Percentiles rank a stretch among this genome's conserved stretches.
phyloP scores from a whole-genome alignment of 2,329 filamentous ascomycete species.

The Ceratocystis papillata region DNA sequence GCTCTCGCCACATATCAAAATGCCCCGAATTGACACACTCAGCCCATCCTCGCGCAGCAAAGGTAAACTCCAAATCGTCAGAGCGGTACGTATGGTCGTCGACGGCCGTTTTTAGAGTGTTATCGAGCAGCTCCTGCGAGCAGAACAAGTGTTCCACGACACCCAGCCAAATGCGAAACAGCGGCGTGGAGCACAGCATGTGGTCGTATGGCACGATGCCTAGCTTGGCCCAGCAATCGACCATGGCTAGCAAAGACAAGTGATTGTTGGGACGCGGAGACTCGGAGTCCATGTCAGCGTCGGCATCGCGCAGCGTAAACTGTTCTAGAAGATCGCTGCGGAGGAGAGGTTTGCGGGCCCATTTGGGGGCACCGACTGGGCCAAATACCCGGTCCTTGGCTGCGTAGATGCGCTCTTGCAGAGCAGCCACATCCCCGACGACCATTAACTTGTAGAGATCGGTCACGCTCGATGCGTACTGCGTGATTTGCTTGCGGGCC shows the following conservation, averaged over 20 bases:
- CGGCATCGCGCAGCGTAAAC: slow-evolving; percentile 65
- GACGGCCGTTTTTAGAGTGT: slow-evolving; percentile 74
- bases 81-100: slow-evolving; percentile 86
- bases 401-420: slow-evolving; percentile 57
- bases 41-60: slow-evolving; percentile 91
- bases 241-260: slow-evolving; percentile 85
- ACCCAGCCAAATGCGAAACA: slow-evolving; percentile 91
- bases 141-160: slow-evolving; percentile 96
- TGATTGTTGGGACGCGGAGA: slow-evolving; percentile 76
- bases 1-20: slow-evolving; percentile 83
- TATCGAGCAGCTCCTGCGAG: slow-evolving; percentile 66
- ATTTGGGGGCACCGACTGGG: slow-evolving; percentile 52
- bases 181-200: slow-evolving; percentile 97
- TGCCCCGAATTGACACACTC: slow-evolving; percentile 85
- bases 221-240: slow-evolving; percentile 93
- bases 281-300: slow-evolving; percentile 38
- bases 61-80: slow-evolving; percentile 94
- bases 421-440: slow-evolving; percentile 63
- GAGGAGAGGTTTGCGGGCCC: slow-evolving; percentile 56
- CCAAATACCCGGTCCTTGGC: slow-evolving; percentile 62
- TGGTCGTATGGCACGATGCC: slow-evolving; percentile 95
- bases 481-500: slow-evolving; percentile 80
- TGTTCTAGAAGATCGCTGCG: slow-evolving; percentile 77
- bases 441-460: slow-evolving; percentile 97
- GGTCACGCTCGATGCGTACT: slow-evolving; percentile 86